Percentiles rank a stretch among this genome's conserved stretches.
These are phyloP conservation scores for Gynandropsis gynandra DNA, from an alignment of 345 rosid species.

Conservation along the genomic window DNA sequence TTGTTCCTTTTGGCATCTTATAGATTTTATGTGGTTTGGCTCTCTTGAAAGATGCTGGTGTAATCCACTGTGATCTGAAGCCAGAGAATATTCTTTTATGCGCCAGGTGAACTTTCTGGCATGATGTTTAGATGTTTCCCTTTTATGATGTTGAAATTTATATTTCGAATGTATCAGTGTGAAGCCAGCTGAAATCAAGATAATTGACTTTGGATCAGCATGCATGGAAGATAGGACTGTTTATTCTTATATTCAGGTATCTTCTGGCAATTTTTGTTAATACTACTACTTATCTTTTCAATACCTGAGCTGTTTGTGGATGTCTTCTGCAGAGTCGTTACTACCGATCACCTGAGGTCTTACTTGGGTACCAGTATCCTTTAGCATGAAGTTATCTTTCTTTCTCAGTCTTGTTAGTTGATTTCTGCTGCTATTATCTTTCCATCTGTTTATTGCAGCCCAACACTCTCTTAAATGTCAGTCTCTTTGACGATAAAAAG, in stretches of 20 bases:
- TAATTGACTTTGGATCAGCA: slow-evolving; percentile 99
- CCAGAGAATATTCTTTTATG: slow-evolving; percentile 97
- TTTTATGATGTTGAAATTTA: slow-evolving; percentile 8
- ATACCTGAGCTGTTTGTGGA: slow-evolving; percentile 17
- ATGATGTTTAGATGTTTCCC: slow-evolving; percentile 6
- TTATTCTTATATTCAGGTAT: slow-evolving; percentile 97
- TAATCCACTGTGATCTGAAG: slow-evolving; percentile 97
- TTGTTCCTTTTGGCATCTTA: slow-evolving; percentile 14
- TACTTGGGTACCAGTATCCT: slow-evolving; percentile 99
- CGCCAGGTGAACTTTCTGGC: slow-evolving; percentile 54
- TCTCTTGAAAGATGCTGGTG: slow-evolving; percentile 87
- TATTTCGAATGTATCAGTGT: slow-evolving; percentile 42
- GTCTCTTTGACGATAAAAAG: not conserved
- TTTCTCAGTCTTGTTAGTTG: slow-evolving; percentile 3
- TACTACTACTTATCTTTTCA: not conserved
- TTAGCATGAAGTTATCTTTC: slow-evolving; percentile 13
- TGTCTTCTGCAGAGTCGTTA: slow-evolving; percentile 87
- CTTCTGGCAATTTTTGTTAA: slow-evolving; percentile 2
- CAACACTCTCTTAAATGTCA: too few relatives aligned
- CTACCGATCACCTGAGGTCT: slow-evolving; percentile 97
- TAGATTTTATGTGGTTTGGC: slow-evolving; percentile 89
- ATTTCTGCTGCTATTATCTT: not conserved
- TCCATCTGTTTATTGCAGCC: too few relatives aligned
- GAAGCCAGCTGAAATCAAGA: slow-evolving; percentile 94
- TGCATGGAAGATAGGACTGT: slow-evolving; percentile 98